phyloP scores from a whole-genome alignment of 1,139 yeast species.

The Debaryomycetaceae sp. region DNA sequence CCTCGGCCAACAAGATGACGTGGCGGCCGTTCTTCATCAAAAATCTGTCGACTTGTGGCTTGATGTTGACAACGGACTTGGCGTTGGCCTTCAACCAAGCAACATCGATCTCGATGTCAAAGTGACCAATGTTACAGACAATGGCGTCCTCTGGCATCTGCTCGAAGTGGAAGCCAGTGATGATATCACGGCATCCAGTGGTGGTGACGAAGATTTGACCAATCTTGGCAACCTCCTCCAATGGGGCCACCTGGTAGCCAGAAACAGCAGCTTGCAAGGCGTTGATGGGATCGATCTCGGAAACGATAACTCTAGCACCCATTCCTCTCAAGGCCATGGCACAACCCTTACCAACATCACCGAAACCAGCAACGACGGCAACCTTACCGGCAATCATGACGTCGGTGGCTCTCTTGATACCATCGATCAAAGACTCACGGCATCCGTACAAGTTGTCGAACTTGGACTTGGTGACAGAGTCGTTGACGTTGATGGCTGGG shows the following conservation, averaged over 20 bases:
- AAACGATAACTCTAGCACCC: slow-evolving; percentile 99
- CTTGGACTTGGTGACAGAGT: slow-evolving; percentile 98
- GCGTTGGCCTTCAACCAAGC: slow-evolving; percentile 97
- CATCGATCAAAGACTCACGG: slow-evolving; percentile 98
- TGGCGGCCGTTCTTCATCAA: slow-evolving; percentile 89
- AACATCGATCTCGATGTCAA: slow-evolving; percentile 98
- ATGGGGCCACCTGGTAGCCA: slow-evolving; percentile 96
- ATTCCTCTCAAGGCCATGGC: slow-evolving; percentile 98
- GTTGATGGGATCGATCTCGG: slow-evolving; percentile 98
- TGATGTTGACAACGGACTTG: slow-evolving; percentile 87
- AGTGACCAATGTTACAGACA: slow-evolving; percentile 99
- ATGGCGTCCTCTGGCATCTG: slow-evolving; percentile 99
- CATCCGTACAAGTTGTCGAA: slow-evolving; percentile 99
- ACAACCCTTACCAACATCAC: slow-evolving; percentile 99
- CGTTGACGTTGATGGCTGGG: slow-evolving; percentile 99
- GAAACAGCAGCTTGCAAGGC: slow-evolving; percentile 99
- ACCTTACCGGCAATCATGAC: slow-evolving; percentile 99
- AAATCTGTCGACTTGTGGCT: slow-evolving; percentile 99
- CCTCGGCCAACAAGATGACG: slow-evolving; percentile 95
- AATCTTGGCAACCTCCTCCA: slow-evolving; percentile 88
- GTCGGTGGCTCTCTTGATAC: slow-evolving; percentile 99
- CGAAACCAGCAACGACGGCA: slow-evolving; percentile 99
- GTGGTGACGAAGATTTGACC: slow-evolving; percentile 99
- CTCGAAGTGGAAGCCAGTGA: slow-evolving; percentile 82
- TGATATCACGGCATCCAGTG: slow-evolving; percentile 99